These are phyloP conservation scores for Colletotrichum sp. DNA, from an alignment of 2,329 filamentous ascomycete genomes.

Conservation along the genomic window DNA sequence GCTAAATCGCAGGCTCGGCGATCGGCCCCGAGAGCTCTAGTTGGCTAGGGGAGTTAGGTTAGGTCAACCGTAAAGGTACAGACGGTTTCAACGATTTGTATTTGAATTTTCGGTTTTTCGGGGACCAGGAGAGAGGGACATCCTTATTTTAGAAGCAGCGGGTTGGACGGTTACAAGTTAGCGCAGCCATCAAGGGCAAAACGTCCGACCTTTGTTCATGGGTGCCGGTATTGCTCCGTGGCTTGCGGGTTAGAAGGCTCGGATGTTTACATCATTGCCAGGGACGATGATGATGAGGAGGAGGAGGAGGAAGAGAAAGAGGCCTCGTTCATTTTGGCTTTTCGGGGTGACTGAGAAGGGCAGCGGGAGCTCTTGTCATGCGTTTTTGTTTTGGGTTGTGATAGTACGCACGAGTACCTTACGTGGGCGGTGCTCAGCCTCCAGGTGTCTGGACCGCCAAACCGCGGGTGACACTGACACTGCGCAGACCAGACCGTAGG, in stretches of 20 bases:
- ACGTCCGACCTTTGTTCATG: neutral
- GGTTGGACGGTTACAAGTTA: neutral
- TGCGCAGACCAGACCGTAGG: neutral
- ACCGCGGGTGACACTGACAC: neutral
- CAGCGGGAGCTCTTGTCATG: neutral
- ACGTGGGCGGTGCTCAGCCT: neutral
- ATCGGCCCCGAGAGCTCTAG: neutral
- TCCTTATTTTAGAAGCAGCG: slow-evolving; percentile 9
- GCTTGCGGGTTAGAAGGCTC: neutral
- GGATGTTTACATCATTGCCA: neutral
- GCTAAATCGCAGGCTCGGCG: neutral
- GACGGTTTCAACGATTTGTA: neutral
- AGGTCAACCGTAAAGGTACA: neutral
- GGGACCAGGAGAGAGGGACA: too few species aligned
- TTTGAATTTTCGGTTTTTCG: neutral
- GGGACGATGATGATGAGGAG: neutral
- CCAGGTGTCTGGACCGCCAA: neutral
- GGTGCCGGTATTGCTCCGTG: neutral
- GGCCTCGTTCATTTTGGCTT: neutral
- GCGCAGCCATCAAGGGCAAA: neutral
- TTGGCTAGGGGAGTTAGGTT: neutral
- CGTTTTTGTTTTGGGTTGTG: neutral
- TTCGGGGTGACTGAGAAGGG: neutral
- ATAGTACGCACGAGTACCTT: neutral
- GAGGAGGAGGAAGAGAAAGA: neutral